Evolutionary conservation across 306 rosid genomes (phyloP).

Genomic region (Arachis stenosperma): DNA sequence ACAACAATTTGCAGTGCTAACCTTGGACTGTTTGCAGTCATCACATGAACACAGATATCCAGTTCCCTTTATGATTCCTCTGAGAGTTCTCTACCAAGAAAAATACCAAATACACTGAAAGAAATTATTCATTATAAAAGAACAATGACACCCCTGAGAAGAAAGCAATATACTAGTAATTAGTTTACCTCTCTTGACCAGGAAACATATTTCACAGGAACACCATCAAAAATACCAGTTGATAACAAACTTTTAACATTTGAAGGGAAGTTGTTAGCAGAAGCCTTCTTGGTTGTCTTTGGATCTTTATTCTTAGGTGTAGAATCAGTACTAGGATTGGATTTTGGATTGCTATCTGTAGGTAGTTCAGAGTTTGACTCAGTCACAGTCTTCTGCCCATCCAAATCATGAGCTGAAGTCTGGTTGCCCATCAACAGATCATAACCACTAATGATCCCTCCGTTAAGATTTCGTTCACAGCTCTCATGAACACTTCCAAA

Average conservation of each 20-base stretch:
- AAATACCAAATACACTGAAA: slow-evolving; percentile 32
- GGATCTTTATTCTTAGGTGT: slow-evolving; percentile 66
- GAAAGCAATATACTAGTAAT: slow-evolving; percentile 22
- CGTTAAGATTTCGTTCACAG: slow-evolving; percentile 56
- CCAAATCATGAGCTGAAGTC: slow-evolving; percentile 58
- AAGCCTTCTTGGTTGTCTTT: slow-evolving; percentile 69
- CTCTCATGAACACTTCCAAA: slow-evolving; percentile 75
- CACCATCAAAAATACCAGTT: slow-evolving; percentile 93
- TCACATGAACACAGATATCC: slow-evolving; percentile 90
- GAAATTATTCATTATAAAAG: slow-evolving; percentile 4
- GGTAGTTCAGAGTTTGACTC: slow-evolving; percentile 52
- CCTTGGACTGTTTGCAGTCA: slow-evolving; percentile 77
- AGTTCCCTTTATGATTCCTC: slow-evolving; percentile 82
- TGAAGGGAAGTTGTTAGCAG: slow-evolving; percentile 89
- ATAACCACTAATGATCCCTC: slow-evolving; percentile 69
- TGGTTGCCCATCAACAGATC: slow-evolving; percentile 67
- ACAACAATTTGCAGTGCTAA: slow-evolving; percentile 39
- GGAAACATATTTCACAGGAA: slow-evolving; percentile 84
- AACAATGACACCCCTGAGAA: slow-evolving; percentile 27
- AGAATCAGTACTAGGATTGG: slow-evolving; percentile 51
- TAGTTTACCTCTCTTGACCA: slow-evolving; percentile 86
- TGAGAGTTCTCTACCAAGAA: slow-evolving; percentile 68
- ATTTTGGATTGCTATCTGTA: slow-evolving; percentile 53
- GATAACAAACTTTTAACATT: slow-evolving; percentile 95
- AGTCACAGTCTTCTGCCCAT: slow-evolving; percentile 56